Conservation (phyloP, 2,329 filamentous ascomycete species). For the Fusarium xyrophilum region DNA sequence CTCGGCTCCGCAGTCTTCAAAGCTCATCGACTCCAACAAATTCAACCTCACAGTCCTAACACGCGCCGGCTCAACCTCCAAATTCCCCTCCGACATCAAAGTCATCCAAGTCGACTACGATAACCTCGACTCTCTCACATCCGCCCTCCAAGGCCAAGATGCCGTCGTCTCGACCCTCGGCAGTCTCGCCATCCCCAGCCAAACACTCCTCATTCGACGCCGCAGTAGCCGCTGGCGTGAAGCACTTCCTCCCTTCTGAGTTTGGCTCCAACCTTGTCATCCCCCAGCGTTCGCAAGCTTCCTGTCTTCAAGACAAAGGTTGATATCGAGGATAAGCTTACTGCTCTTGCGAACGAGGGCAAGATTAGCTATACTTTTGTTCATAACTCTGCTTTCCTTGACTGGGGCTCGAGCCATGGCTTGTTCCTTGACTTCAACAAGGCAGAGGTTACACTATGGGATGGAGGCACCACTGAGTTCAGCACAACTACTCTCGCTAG, state of each 20-base stretch:
- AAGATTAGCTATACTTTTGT: slow-evolving; percentile 63
- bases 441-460: slow-evolving; percentile 52
- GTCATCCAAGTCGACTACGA: slow-evolving; percentile 50
- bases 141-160: slow-evolving; percentile 63
- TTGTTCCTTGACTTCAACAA: slow-evolving; percentile 54
- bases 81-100: slow-evolving; percentile 41
- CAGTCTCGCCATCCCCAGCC: slow-evolving; percentile 49
- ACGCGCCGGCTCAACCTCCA: slow-evolving; percentile 51
- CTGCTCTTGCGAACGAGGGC: slow-evolving; percentile 49
- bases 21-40: slow-evolving; percentile 41
- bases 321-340: slow-evolving; percentile 49
- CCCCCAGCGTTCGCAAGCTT: slow-evolving; percentile 49
- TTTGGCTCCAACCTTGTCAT: slow-evolving; percentile 52
- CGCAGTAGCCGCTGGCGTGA: slow-evolving; percentile 64
- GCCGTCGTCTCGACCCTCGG: slow-evolving; percentile 55
- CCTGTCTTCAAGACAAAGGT: slow-evolving; percentile 62
- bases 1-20: slow-evolving; percentile 46
- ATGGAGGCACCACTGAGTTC: slow-evolving; percentile 59
- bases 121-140: slow-evolving; percentile 55
- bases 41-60: slow-evolving; percentile 49
- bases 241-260: slow-evolving; percentile 68
- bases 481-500: slow-evolving; percentile 56
- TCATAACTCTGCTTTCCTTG: slow-evolving; percentile 63
- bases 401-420: slow-evolving; percentile 56
- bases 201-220: slow-evolving; percentile 63